Conservation (phyloP, 192 early-diverging fungal species). For the Kickxella alabastrina region DNA sequence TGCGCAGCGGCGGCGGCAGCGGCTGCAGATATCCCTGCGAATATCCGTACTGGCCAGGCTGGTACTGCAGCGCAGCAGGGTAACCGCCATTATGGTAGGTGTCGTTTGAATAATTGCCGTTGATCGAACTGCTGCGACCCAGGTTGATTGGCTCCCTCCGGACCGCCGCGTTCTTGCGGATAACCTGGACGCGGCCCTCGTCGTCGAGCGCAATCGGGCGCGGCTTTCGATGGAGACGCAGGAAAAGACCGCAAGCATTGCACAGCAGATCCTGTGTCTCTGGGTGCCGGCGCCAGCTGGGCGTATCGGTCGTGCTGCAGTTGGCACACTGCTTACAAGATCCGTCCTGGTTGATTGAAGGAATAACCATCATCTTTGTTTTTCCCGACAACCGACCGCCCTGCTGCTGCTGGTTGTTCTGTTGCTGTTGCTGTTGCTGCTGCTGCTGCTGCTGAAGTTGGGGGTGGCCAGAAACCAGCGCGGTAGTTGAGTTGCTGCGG, state of each 20-base stretch:
- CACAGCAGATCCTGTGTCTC: conserved; percentile 61
- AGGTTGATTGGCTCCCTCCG: conserved; percentile 45
- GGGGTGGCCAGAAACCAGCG: conserved; percentile 1
- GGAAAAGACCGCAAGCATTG: conserved; percentile 60
- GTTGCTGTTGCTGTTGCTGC: too few species aligned
- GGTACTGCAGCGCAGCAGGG: too few species aligned
- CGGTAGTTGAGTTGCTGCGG: conserved; percentile 5
- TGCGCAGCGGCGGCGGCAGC: not conserved
- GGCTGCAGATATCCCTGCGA: not conserved
- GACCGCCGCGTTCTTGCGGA: conserved; percentile 45
- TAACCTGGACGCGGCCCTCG: conserved; percentile 36
- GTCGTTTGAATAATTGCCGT: too few species aligned
- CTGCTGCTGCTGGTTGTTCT: too few species aligned
- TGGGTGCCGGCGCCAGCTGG: conserved; percentile 63
- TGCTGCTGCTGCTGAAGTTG: too few species aligned
- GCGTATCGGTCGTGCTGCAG: conserved; percentile 57
- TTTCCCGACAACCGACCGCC: not conserved
- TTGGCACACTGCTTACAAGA: conserved; percentile 53
- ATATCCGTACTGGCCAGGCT: not conserved
- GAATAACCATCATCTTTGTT: conserved; percentile 15
- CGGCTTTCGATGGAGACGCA: conserved; percentile 33
- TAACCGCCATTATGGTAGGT: too few species aligned
- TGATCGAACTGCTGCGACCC: too few species aligned
- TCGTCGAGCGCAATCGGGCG: conserved; percentile 40
- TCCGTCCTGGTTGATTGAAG: conserved; percentile 46